These are phyloP conservation scores for Xylaria sp. DNA, from an alignment of 2,329 filamentous ascomycete species.

Conservation along the genomic window DNA sequence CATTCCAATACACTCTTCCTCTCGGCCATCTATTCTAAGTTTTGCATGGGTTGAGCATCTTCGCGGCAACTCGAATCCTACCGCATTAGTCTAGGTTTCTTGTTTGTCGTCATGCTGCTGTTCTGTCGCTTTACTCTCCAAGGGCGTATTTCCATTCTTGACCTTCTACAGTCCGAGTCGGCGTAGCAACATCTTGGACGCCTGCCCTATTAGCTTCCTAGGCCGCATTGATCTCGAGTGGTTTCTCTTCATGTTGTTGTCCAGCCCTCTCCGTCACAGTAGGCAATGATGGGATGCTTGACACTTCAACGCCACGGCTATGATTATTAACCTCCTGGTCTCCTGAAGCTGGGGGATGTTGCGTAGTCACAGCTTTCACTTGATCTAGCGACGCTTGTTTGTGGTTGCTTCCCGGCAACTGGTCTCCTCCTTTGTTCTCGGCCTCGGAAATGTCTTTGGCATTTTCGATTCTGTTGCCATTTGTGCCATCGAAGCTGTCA, in stretches of 20 bases:
- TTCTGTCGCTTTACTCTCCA: neutral
- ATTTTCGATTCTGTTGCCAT: neutral
- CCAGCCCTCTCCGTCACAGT: conserved; percentile 12
- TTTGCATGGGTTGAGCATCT: neutral
- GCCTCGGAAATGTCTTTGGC: neutral
- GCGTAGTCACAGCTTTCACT: neutral
- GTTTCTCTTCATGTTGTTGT: neutral
- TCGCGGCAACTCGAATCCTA: too few relatives aligned
- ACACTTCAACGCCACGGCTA: too few relatives aligned
- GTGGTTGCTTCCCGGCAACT: neutral
- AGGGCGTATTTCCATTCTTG: neutral
- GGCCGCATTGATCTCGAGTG: neutral
- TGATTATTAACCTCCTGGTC: neutral
- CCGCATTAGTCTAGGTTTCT: neutral
- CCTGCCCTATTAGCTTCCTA: neutral
- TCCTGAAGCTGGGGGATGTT: neutral
- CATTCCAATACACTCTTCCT: neutral
- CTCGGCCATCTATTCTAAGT: neutral
- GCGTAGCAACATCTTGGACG: neutral
- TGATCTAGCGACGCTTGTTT: neutral
- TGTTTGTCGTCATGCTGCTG: neutral
- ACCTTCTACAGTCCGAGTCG: neutral
- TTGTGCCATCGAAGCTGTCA: neutral
- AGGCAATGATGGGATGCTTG: neutral
- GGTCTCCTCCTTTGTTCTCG: neutral